Conservation (phyloP, 768 basidiomycete genomes). For the Pisolithus albus region DNA sequence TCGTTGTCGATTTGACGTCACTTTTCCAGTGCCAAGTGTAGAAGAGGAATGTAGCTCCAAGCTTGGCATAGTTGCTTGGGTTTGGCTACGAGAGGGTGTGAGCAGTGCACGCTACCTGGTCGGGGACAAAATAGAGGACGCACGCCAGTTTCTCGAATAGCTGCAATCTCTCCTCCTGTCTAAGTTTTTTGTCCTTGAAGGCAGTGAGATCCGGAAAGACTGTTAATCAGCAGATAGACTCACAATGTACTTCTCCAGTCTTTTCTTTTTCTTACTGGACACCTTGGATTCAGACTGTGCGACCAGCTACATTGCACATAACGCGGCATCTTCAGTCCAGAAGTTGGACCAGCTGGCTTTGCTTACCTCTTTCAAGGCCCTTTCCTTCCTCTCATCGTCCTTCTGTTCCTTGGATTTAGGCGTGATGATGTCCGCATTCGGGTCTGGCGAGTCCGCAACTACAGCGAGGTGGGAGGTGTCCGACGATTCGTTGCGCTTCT, state of each 20-base stretch:
- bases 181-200: slow-evolving; percentile 79
- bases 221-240: slow-evolving; percentile 19
- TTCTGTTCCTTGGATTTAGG: slow-evolving; percentile 57
- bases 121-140: slow-evolving; percentile 21
- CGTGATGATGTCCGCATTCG: slow-evolving; percentile 53
- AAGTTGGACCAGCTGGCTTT: background rate
- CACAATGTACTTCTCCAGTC: slow-evolving; percentile 90
- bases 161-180: slow-evolving; percentile 74
- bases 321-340: background rate
- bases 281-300: slow-evolving; percentile 62
- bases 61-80: slow-evolving; percentile 61
- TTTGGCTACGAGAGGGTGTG: slow-evolving; percentile 48
- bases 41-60: slow-evolving; percentile 71
- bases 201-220: background rate
- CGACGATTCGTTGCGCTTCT: slow-evolving; percentile 26
- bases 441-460: slow-evolving; percentile 31
- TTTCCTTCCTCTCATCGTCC: slow-evolving; percentile 53
- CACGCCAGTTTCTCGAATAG: slow-evolving; percentile 82
- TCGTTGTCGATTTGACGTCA: slow-evolving; percentile 52
- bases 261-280: slow-evolving; percentile 79
- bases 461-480: slow-evolving; percentile 3
- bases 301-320: slow-evolving; percentile 14
- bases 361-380: slow-evolving; percentile 55
- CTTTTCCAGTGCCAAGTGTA: slow-evolving; percentile 72
- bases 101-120: slow-evolving; percentile 3